Evolutionary conservation across 331 rosid species (phyloP).

Genomic region (Rhamnella rubrinervis): DNA sequence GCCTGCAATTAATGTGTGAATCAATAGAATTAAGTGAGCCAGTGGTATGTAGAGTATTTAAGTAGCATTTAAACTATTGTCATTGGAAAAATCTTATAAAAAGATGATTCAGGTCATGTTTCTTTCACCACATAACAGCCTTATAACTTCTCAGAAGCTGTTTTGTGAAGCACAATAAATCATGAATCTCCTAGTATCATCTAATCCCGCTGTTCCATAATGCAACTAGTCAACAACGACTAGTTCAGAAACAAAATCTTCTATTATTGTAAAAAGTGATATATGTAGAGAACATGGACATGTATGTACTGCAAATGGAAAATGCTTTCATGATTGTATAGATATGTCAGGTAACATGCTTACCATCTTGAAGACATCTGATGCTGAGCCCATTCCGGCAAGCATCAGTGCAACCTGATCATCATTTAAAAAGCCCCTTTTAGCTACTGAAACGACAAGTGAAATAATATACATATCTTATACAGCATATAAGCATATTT

Average conservation of each 20-base stretch:
- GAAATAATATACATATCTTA: background rate
- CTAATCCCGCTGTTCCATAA: conserved; percentile 10
- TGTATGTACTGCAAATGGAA: background rate
- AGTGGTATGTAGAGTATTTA: conserved; percentile 6
- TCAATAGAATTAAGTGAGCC: conserved; percentile 13
- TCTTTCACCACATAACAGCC: no score
- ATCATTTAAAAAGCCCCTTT: conserved; percentile 23
- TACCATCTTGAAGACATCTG: conserved; percentile 88
- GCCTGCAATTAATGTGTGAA: conserved; percentile 56
- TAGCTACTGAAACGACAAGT: conserved; percentile 13
- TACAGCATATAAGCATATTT: no score
- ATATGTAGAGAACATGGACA: background rate
- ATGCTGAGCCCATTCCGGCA: conserved; percentile 83
- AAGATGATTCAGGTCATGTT: background rate
- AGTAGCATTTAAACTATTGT: background rate
- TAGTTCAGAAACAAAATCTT: background rate
- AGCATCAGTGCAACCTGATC: conserved; percentile 91
- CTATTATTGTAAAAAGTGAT: background rate
- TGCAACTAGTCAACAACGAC: background rate
- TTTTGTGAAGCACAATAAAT: conserved; percentile 11
- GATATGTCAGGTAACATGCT: conserved; percentile 1
- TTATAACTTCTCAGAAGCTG: background rate
- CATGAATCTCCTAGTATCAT: conserved; percentile 1
- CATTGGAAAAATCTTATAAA: conserved; percentile 6
- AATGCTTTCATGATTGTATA: no score